These are phyloP conservation scores for Fusarium odoratissimum DNA, from an alignment of 2,329 filamentous ascomycete genomes.

Conservation along the genomic window DNA sequence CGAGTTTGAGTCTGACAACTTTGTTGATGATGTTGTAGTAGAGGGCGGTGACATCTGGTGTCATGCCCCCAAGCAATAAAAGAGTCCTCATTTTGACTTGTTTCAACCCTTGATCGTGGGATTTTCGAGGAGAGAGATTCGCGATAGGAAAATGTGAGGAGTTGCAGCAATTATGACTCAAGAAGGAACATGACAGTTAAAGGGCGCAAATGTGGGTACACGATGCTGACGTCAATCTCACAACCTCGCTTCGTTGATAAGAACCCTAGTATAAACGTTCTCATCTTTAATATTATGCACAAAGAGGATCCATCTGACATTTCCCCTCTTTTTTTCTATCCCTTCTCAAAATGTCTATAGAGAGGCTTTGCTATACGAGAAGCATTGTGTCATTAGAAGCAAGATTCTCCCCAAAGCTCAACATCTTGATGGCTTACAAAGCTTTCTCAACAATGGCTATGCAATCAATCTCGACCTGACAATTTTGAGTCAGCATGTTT, in stretches of 20 bases:
- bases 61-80: slow-evolving; percentile 8
- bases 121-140: too few species aligned
- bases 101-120: too few species aligned
- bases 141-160: background rate
- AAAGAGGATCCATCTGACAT: fast-evolving
- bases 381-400: background rate
- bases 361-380: background rate
- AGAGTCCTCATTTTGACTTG: background rate
- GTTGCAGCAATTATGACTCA: background rate
- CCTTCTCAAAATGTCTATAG: fast-evolving
- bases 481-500: background rate
- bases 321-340: too few species aligned
- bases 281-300: fast-evolving
- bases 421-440: background rate
- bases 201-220: background rate
- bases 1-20: background rate
- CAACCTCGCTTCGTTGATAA: background rate
- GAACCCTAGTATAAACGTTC: fast-evolving
- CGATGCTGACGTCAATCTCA: background rate
- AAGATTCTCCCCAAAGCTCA: fast-evolving
- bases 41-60: background rate
- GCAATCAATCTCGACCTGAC: background rate
- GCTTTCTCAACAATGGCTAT: background rate
- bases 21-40: slow-evolving; percentile 2
- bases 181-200: background rate